Percentiles rank a stretch among this genome's conserved stretches.
These are phyloP conservation scores for Geranium rotundifolium DNA, from an alignment of 345 rosid genomes.

Conservation along the genomic window DNA sequence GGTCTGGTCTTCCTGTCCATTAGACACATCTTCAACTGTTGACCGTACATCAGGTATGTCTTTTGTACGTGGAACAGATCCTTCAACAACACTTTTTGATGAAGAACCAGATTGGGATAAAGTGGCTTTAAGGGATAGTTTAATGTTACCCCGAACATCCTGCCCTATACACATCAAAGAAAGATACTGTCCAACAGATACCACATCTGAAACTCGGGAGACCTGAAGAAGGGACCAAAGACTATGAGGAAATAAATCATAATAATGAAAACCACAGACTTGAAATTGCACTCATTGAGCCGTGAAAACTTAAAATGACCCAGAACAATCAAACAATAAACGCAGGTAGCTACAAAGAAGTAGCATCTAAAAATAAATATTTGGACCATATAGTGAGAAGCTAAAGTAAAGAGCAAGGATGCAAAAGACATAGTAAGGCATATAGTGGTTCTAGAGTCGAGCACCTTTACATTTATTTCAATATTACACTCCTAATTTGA, in stretches of 20 bases:
- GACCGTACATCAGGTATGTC: slow-evolving; percentile 33
- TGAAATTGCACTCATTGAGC: neutral
- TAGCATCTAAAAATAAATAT: no score
- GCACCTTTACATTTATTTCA: no score
- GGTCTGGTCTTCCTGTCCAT: slow-evolving; percentile 26
- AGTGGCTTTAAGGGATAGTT: slow-evolving; percentile 67
- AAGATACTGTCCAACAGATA: slow-evolving; percentile 67
- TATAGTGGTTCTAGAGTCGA: no score
- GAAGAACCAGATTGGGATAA: slow-evolving; percentile 21
- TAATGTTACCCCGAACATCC: slow-evolving; percentile 94
- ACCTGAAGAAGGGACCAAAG: slow-evolving; percentile 39
- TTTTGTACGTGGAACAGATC: slow-evolving; percentile 20
- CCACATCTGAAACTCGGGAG: slow-evolving; percentile 61
- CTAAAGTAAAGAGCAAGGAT: no score
- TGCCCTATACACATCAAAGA: slow-evolving; percentile 77
- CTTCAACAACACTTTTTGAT: slow-evolving; percentile 19
- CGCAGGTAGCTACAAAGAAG: neutral
- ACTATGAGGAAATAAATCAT: neutral
- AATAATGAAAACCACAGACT: neutral
- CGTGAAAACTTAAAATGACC: neutral
- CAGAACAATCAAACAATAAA: neutral
- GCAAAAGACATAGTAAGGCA: no score
- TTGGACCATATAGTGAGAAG: no score
- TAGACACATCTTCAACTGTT: slow-evolving; percentile 24
- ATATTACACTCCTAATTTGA: no score